phyloP scores from a whole-genome alignment of 2,329 filamentous ascomycete species.

The Dactylella cylindrospora region DNA sequence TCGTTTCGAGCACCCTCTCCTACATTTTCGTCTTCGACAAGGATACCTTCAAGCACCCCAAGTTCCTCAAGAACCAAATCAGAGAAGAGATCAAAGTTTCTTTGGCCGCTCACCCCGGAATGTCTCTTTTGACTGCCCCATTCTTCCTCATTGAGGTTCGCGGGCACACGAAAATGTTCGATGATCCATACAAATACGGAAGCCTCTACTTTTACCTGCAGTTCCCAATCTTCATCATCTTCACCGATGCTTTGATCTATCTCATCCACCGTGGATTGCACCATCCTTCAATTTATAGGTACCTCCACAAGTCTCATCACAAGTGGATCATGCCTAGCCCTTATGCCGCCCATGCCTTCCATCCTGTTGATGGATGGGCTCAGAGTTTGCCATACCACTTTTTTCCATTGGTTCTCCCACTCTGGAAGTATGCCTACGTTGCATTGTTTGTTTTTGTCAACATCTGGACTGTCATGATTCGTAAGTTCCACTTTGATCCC shows the following conservation, averaged over 20 bases:
- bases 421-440: constrained; percentile 88
- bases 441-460: constrained; percentile 88
- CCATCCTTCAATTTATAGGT: constrained; percentile 78
- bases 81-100: constrained; percentile 81
- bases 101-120: constrained; percentile 72
- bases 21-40: constrained; percentile 93
- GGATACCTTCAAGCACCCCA: constrained; percentile 81
- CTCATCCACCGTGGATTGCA: constrained; percentile 86
- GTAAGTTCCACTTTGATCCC: constrained; percentile 46
- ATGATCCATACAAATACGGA: constrained; percentile 72
- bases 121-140: constrained; percentile 77
- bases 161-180: constrained; percentile 85
- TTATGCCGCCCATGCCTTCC: constrained; percentile 89
- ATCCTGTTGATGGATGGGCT: constrained; percentile 85
- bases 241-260: constrained; percentile 89
- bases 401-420: constrained; percentile 87
- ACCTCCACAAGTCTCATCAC: constrained; percentile 94
- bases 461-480: constrained; percentile 94
- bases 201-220: constrained; percentile 76
- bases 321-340: constrained; percentile 99
- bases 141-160: constrained; percentile 81
- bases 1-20: constrained; percentile 76
- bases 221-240: constrained; percentile 82
- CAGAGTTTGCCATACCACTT: constrained; percentile 91
- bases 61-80: constrained; percentile 93